A percentile compares a stretch with the other conserved stretches of the same genome.
These are phyloP conservation scores for Gentiana dahurica DNA, from an alignment of 257 asterid species.

Conservation along the genomic window DNA sequence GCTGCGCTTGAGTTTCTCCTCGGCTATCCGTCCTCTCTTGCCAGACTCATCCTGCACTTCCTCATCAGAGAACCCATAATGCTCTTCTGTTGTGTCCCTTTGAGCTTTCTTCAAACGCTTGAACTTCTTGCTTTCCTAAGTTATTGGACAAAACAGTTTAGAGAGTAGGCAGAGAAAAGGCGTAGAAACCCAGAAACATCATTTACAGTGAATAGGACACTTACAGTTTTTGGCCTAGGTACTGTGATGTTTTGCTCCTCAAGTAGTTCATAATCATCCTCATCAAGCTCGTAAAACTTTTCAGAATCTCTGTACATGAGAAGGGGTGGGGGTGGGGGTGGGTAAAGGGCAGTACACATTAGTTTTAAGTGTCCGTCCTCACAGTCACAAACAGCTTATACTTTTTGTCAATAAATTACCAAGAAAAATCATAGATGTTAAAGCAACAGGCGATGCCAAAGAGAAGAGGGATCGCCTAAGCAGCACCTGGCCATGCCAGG, in stretches of 20 bases:
- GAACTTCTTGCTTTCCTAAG: slow-evolving; percentile 69
- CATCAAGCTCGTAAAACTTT: slow-evolving; percentile 63
- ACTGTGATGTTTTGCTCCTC: slow-evolving; percentile 87
- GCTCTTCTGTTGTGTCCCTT: slow-evolving; percentile 61
- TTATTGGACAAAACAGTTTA: not conserved
- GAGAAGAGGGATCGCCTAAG: no score
- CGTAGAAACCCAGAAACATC: not conserved
- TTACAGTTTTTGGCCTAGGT: slow-evolving; percentile 62
- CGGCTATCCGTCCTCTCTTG: slow-evolving; percentile 61
- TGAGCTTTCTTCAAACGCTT: slow-evolving; percentile 84
- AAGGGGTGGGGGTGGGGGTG: no score
- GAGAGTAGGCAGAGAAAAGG: not conserved
- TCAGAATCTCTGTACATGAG: slow-evolving; percentile 52
- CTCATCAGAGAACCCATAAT: slow-evolving; percentile 70
- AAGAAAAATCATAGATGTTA: not conserved
- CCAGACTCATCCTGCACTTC: slow-evolving; percentile 66
- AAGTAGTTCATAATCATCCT: slow-evolving; percentile 88
- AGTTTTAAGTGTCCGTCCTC: not conserved
- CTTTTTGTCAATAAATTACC: not conserved
- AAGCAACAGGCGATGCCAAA: no score
- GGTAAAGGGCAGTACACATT: no score
- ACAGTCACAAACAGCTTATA: not conserved
- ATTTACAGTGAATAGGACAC: slow-evolving; percentile 13
- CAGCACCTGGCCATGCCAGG: no score
- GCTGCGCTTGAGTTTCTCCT: slow-evolving; percentile 68